Conservation (phyloP, 768 basidiomycete species). For the Tulasnella sp. region DNA sequence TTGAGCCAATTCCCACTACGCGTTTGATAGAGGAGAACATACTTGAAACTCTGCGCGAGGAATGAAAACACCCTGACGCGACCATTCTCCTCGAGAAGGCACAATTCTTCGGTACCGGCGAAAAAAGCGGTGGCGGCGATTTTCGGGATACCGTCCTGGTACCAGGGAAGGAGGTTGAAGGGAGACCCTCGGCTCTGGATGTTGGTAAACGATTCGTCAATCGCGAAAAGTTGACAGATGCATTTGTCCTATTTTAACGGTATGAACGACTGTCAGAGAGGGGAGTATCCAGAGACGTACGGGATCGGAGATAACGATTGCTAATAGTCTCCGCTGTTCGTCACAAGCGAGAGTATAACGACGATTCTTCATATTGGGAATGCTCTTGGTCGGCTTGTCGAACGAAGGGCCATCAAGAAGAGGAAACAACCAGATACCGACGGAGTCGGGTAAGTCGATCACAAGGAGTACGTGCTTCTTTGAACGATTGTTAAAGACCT, state of each 20-base stretch:
- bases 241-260: background rate
- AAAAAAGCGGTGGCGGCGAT: conserved; percentile 36
- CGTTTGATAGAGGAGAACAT: conserved; percentile 15
- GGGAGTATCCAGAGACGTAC: too few relatives aligned
- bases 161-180: conserved; percentile 36
- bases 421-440: background rate
- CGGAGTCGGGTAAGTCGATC: background rate
- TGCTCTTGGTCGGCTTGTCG: background rate
- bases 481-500: too few relatives aligned
- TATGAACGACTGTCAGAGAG: background rate
- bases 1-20: background rate
- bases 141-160: conserved; percentile 20
- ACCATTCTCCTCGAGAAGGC: conserved; percentile 35
- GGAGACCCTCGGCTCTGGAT: conserved; percentile 33
- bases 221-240: conserved; percentile 25
- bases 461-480: background rate
- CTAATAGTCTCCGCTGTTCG: conserved; percentile 38
- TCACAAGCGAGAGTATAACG: conserved; percentile 38
- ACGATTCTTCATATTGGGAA: conserved; percentile 26
- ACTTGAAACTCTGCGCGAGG: conserved; percentile 44
- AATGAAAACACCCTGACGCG: conserved; percentile 43
- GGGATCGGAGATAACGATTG: conserved; percentile 16
- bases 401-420: background rate
- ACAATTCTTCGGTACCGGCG: conserved; percentile 39
- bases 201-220: conserved; percentile 33